Base-by-base conservation (phyloP, 176 grass and related monocot species). In the Oryza australiensis region DNA sequence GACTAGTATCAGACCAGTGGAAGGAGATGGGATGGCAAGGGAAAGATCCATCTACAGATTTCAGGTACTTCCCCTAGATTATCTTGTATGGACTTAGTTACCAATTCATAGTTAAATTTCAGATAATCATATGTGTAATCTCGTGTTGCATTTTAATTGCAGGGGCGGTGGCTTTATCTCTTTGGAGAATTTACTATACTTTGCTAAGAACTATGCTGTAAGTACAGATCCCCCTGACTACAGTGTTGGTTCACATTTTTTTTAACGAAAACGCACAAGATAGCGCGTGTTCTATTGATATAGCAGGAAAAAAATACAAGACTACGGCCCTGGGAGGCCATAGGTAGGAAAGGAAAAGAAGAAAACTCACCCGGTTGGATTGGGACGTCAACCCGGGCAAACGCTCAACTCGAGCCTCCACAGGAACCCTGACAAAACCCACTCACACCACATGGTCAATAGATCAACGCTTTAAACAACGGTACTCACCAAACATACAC, bases 21-120 rank as follows among this genome's bases (percentile, higher is more conserved):
- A 94, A 94, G 74, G 89, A 94, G 71, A 94, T 94, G 87, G 93
- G 93, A 70, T 92, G 89, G 87, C 93, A 94, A 85, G 89, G 93
- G 62, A 94, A 94, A 88, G 93, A 92, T 79, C 93, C 93, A 45
- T 94, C 93, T 38, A 94, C 89, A 68, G 87, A 94, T 88, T 94
- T 94, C 79, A 92, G 93, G 93, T 92, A 68, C 66, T 68, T 14
- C 3, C 26, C 38, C 15, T 55, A 64, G 38, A 48, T 66, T 84
- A 43, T 26, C 11, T 26, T 15, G 6, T 35, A 23, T 72, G 22
- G 14, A 14, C 29, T 69, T 16, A 66, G 4, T 7, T 59, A 48
- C 32, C 72, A 78, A 23, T 88, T 37, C 5, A 0, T 63, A 46
- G 77, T 81, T 81, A 64, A 64, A 81, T 65, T 66, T 75, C 9